phyloP scores from a whole-genome alignment of 768 basidiomycete species.

The Cystobasidiopsis lactophilus region DNA sequence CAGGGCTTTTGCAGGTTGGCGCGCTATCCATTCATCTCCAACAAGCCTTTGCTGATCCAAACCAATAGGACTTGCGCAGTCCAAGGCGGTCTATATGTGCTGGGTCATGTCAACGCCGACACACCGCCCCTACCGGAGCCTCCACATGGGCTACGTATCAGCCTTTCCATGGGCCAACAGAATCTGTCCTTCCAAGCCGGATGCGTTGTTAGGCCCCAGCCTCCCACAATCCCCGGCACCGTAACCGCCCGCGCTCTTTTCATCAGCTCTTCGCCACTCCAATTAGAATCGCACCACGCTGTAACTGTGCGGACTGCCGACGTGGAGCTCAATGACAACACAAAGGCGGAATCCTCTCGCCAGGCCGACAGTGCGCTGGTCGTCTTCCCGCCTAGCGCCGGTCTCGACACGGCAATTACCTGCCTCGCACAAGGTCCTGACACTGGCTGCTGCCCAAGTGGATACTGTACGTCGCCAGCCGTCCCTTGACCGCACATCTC shows the following conservation, averaged over 20 bases:
- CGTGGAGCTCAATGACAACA: constrained; percentile 13
- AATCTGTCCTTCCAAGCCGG: background rate
- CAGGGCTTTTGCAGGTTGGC: constrained; percentile 45
- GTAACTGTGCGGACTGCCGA: background rate
- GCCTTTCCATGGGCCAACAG: constrained; percentile 36
- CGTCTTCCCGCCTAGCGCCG: constrained; percentile 48
- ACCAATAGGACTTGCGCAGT: constrained; percentile 60
- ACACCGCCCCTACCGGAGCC: constrained; percentile 8
- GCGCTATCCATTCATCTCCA: background rate
- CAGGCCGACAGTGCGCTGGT: constrained; percentile 42
- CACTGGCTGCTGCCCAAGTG: constrained; percentile 47
- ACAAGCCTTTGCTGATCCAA: background rate
- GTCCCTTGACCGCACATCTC: constrained; percentile 19
- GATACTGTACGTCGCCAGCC: constrained; percentile 38
- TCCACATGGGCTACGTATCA: background rate
- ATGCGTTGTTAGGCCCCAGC: too few relatives aligned
- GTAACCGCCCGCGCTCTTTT: too few relatives aligned
- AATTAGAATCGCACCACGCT: constrained; percentile 14
- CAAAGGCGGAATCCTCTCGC: constrained; percentile 21
- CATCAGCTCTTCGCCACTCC: constrained; percentile 31
- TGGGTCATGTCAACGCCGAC: constrained; percentile 20
- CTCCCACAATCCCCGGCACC: background rate
- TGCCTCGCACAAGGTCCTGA: constrained; percentile 49
- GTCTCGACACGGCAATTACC: constrained; percentile 31
- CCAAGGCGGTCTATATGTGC: constrained; percentile 28